These are phyloP conservation scores for Trichosporon asahii DNA, from an alignment of 1,284 basidiomycete species.

Conservation along the genomic window DNA sequence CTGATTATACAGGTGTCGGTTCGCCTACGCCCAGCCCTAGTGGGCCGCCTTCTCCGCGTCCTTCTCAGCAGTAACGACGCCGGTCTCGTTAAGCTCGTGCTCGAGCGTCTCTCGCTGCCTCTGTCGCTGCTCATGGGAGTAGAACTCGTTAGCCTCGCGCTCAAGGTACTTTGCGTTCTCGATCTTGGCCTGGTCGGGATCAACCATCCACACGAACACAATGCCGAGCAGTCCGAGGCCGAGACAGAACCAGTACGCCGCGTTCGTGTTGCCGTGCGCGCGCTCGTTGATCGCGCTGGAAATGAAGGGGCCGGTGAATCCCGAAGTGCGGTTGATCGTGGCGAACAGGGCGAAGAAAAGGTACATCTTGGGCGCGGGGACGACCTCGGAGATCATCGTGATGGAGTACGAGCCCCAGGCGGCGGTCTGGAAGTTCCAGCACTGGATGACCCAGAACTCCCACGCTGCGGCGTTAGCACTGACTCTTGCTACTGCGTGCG, in stretches of 20 bases:
- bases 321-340: slow-evolving; percentile 7
- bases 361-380: slow-evolving; percentile 26
- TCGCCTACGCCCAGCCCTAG: not conserved
- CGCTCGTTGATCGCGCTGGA: slow-evolving; percentile 25
- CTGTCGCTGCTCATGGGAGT: slow-evolving; percentile 17
- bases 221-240: slow-evolving; percentile 19
- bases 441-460: slow-evolving; percentile 19
- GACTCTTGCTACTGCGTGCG: not conserved
- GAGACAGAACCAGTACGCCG: slow-evolving; percentile 26
- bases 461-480: slow-evolving; percentile 11
- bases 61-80: not conserved
- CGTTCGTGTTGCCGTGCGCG: slow-evolving; percentile 24
- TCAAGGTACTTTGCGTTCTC: slow-evolving; percentile 25
- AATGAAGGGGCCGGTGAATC: slow-evolving; percentile 26
- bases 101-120: slow-evolving; percentile 8
- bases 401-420: slow-evolving; percentile 24
- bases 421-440: slow-evolving; percentile 22
- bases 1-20: not conserved
- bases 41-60: not conserved
- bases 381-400: slow-evolving; percentile 28
- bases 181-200: slow-evolving; percentile 26
- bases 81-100: slow-evolving; percentile 3
- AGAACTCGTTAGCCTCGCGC: slow-evolving; percentile 23
- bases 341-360: slow-evolving; percentile 22
- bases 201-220: slow-evolving; percentile 20